Evolutionary conservation across 176 grass and related monocot genomes (phyloP).

Genomic region (Oryza coarctata): DNA sequence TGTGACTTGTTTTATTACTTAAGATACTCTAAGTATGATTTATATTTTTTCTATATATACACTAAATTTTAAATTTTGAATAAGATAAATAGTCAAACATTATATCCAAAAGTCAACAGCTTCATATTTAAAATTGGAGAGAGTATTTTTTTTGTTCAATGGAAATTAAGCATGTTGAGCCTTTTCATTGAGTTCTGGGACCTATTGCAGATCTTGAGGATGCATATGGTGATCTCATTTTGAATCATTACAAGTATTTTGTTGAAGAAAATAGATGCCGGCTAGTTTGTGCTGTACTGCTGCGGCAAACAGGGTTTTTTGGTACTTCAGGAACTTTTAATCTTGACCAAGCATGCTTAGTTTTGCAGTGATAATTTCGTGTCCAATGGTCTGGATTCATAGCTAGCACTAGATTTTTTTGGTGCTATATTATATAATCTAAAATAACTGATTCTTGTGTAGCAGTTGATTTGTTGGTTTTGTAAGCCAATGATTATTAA

Average conservation of each 20-base stretch:
- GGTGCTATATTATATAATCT: conserved; percentile 5
- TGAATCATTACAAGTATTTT: conserved; percentile 14
- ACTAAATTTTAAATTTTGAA: too few species aligned
- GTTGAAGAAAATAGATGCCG: neutral
- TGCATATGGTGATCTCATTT: neutral
- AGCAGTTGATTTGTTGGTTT: conserved; percentile 85
- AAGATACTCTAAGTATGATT: too few species aligned
- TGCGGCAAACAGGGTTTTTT: neutral
- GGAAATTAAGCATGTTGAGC: neutral
- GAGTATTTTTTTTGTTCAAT: neutral
- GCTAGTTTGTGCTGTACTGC: neutral
- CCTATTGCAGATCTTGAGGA: neutral
- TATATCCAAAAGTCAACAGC: too few species aligned
- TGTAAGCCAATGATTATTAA: conserved; percentile 68
- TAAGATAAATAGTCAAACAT: too few species aligned
- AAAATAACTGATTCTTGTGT: conserved; percentile 47
- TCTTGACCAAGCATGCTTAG: neutral
- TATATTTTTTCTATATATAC: too few species aligned
- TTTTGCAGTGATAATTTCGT: conserved; percentile 12
- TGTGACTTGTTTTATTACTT: too few species aligned
- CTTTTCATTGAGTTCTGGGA: neutral
- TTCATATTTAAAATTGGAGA: too few species aligned
- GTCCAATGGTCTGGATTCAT: neutral
- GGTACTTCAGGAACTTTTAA: neutral
- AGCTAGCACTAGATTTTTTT: conserved; percentile 7